A percentile compares a stretch with the other conserved stretches of the same genome.
These are phyloP conservation scores for Leccinum aurantiacum DNA, from an alignment of 768 basidiomycete genomes.

Conservation along the genomic window DNA sequence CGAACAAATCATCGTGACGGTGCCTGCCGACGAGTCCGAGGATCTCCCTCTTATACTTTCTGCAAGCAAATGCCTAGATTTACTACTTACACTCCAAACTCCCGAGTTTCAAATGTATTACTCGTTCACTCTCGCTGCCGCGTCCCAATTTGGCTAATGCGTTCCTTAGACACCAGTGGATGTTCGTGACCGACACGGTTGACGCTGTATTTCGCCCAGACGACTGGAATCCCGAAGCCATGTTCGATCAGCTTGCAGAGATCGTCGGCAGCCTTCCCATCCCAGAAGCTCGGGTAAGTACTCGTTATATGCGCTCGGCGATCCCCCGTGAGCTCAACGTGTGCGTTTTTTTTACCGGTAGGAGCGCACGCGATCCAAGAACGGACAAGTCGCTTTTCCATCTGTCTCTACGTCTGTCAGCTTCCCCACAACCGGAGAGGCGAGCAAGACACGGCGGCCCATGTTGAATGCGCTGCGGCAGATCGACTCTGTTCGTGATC, in stretches of 20 bases:
- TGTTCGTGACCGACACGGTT: slow-evolving; percentile 96
- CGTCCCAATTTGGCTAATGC: slow-evolving; percentile 6
- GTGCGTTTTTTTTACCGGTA: not conserved
- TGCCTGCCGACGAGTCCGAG: slow-evolving; percentile 83
- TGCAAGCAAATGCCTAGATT: slow-evolving; percentile 91
- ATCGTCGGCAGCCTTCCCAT: slow-evolving; percentile 68
- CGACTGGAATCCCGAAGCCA: slow-evolving; percentile 77
- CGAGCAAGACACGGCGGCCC: slow-evolving; percentile 65
- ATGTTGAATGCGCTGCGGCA: slow-evolving; percentile 66
- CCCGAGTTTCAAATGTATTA: slow-evolving; percentile 96
- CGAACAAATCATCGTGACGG: slow-evolving; percentile 68
- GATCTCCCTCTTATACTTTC: slow-evolving; percentile 80
- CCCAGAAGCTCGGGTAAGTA: slow-evolving; percentile 34
- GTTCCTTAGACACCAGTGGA: slow-evolving; percentile 84
- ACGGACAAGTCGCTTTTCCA: slow-evolving; percentile 24
- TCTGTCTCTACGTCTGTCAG: slow-evolving; percentile 19
- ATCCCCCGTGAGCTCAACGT: not conserved
- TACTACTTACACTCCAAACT: slow-evolving; percentile 89
- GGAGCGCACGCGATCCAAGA: slow-evolving; percentile 30
- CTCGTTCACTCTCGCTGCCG: not conserved
- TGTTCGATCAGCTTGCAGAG: slow-evolving; percentile 90
- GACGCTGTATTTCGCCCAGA: slow-evolving; percentile 91
- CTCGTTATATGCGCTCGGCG: not conserved
- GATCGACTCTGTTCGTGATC: slow-evolving; percentile 80
- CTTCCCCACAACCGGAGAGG: slow-evolving; percentile 34